These are phyloP conservation scores for Colletotrichum sp. DNA, from an alignment of 2,329 filamentous ascomycete genomes.

Conservation along the genomic window DNA sequence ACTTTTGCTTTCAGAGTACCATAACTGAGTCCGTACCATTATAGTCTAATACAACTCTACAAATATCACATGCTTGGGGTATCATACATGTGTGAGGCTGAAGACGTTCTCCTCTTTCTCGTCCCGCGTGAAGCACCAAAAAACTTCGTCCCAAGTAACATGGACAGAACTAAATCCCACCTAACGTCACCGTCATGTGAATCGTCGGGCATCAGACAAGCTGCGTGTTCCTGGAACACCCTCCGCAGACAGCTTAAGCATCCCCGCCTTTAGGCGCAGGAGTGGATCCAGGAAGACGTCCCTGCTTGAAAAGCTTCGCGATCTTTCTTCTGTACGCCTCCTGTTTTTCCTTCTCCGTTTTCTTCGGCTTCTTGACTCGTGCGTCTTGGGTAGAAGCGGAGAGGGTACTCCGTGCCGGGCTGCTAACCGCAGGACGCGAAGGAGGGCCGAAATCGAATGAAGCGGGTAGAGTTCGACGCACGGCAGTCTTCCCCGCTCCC, in stretches of 20 bases:
- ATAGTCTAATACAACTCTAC: not conserved
- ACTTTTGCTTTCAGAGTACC: not conserved
- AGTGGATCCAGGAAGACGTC: conserved; percentile 1
- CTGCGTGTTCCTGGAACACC: not conserved
- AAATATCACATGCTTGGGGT: not conserved
- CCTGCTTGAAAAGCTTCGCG: conserved; percentile 2
- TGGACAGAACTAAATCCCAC: not conserved
- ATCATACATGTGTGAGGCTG: not conserved
- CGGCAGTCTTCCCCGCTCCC: not conserved
- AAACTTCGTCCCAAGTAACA: not conserved
- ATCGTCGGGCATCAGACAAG: not conserved
- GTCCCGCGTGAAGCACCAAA: not conserved
- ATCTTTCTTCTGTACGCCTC: not conserved
- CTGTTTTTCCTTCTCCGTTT: not conserved
- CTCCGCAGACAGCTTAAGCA: not conserved
- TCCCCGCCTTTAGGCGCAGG: not conserved
- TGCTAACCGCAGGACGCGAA: not conserved
- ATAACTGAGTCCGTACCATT: not conserved
- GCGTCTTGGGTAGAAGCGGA: not conserved
- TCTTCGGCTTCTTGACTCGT: conserved; percentile 16
- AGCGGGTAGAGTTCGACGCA: not conserved
- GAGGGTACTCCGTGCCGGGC: not conserved
- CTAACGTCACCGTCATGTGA: not conserved
- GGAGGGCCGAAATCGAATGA: not conserved
- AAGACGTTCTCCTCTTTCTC: not conserved